Conservation (phyloP, 2,329 filamentous ascomycete species). For the Beauveria asiatica region DNA sequence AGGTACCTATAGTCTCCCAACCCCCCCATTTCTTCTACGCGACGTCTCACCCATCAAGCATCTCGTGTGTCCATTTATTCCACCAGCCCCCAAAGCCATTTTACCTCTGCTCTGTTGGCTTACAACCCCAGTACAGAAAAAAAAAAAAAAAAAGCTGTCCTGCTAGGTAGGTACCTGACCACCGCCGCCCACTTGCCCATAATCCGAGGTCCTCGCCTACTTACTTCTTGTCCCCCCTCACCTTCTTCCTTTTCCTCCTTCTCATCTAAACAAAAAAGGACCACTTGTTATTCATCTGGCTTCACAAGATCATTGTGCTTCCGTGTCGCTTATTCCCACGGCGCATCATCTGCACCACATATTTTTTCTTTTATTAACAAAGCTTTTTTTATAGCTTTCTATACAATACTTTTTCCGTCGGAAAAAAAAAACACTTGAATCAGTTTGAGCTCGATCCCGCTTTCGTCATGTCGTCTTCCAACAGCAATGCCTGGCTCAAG, state of each 20-base stretch:
- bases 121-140: background rate
- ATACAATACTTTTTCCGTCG: background rate
- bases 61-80: no score
- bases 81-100: no score
- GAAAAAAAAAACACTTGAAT: background rate
- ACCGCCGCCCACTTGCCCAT: constrained; percentile 5
- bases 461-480: constrained; percentile 19
- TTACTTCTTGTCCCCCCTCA: background rate
- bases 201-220: background rate
- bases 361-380: constrained; percentile 4
- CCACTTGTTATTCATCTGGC: constrained; percentile 1
- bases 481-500: constrained; percentile 62
- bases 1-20: no score
- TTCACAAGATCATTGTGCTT: background rate
- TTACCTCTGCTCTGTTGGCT: no score
- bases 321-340: background rate
- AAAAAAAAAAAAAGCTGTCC: background rate
- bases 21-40: no score
- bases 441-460: background rate
- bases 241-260: constrained; percentile 1
- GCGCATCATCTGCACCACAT: constrained; percentile 1
- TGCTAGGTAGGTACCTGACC: background rate
- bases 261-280: constrained; percentile 5
- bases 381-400: background rate
- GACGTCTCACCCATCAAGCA: no score